phyloP scores from a whole-genome alignment of 768 basidiomycete species.

The Mycena albidolilacea region DNA sequence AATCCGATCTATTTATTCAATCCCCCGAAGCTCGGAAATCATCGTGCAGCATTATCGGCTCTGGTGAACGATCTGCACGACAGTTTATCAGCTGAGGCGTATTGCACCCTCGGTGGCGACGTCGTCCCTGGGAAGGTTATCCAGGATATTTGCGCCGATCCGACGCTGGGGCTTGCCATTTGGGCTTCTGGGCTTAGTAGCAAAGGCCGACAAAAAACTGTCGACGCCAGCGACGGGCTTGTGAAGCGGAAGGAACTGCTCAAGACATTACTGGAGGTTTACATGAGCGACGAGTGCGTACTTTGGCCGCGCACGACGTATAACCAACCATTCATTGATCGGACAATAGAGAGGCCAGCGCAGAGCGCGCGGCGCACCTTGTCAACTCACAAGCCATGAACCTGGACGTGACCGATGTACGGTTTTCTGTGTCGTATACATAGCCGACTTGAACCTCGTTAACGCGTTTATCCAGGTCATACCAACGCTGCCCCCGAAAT shows the following conservation, averaged over 20 bases:
- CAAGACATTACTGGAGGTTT: constrained; percentile 83
- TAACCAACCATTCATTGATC: neutral
- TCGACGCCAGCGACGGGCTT: constrained; percentile 53
- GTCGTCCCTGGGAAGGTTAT: constrained; percentile 76
- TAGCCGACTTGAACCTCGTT: constrained; percentile 12
- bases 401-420: constrained; percentile 83
- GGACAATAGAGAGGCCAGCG: constrained; percentile 61
- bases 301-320: constrained; percentile 13
- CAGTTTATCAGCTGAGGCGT: constrained; percentile 84
- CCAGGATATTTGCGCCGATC: constrained; percentile 63
- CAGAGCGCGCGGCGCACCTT: constrained; percentile 75
- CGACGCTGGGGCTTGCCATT: constrained; percentile 64
- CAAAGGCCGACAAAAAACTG: constrained; percentile 49
- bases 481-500: constrained; percentile 76
- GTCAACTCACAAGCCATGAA: constrained; percentile 86
- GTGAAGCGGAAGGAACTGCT: constrained; percentile 70
- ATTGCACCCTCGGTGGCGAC: constrained; percentile 86
- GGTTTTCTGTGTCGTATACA: constrained; percentile 44
- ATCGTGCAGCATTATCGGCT: constrained; percentile 73
- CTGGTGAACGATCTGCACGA: constrained; percentile 84
- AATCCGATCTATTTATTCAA: neutral
- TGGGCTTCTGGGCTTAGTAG: constrained; percentile 65
- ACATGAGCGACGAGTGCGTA: constrained; percentile 83
- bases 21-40: constrained; percentile 55
- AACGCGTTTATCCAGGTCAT: constrained; percentile 65